A percentile compares a stretch with the other conserved stretches of the same genome.
phyloP scores from a whole-genome alignment of 2,329 filamentous ascomycete genomes.

The Neoarthrinium moseri region DNA sequence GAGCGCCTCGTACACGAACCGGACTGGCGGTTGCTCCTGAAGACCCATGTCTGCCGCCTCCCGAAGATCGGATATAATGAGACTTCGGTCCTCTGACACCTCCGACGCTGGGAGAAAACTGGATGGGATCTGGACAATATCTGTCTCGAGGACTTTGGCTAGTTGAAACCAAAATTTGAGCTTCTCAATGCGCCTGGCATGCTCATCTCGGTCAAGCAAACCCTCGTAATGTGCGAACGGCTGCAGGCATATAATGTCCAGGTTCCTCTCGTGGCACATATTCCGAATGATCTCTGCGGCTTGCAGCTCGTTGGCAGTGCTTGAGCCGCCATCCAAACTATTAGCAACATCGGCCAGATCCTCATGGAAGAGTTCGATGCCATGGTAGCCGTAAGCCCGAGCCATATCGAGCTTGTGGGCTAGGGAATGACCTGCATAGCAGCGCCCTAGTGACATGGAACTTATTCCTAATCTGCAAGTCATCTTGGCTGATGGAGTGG shows the following conservation, averaged over 20 bases:
- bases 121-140: slow-evolving; percentile 73
- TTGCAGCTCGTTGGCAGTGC: slow-evolving; percentile 45
- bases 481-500: slow-evolving; percentile 37
- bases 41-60: slow-evolving; percentile 68
- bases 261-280: slow-evolving; percentile 54
- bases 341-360: slow-evolving; percentile 64
- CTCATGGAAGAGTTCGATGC: slow-evolving; percentile 77
- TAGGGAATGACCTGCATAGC: slow-evolving; percentile 65
- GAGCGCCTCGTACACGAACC: slow-evolving; percentile 73
- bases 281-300: slow-evolving; percentile 57
- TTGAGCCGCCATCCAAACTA: slow-evolving; percentile 38
- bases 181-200: slow-evolving; percentile 57
- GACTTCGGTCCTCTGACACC: slow-evolving; percentile 43
- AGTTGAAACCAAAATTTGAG: slow-evolving; percentile 70
- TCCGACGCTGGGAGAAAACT: slow-evolving; percentile 58
- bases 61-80: slow-evolving; percentile 62
- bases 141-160: slow-evolving; percentile 61
- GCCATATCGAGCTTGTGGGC: slow-evolving; percentile 68
- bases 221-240: slow-evolving; percentile 81
- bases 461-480: slow-evolving; percentile 65
- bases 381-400: slow-evolving; percentile 60
- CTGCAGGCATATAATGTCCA: slow-evolving; percentile 67
- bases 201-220: slow-evolving; percentile 59
- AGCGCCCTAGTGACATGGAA: slow-evolving; percentile 74
- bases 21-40: slow-evolving; percentile 52